Evolutionary conservation across 257 asterid species (phyloP), one percentile per base, ranked within the genome.

Genomic region (Rubia yunnanensis): DNA sequence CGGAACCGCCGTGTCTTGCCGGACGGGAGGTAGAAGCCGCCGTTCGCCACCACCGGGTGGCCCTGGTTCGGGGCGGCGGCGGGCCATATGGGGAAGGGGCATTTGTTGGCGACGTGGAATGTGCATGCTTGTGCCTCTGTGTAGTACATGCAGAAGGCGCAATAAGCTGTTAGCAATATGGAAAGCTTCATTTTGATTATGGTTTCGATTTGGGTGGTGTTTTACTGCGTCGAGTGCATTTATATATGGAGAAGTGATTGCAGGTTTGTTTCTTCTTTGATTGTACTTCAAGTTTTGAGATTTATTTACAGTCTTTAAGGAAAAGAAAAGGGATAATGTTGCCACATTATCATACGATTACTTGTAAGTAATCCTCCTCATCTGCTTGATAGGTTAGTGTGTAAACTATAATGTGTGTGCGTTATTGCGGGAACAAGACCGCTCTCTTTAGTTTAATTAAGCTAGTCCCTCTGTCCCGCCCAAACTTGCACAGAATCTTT

Each of bases 31-130:
- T 79, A 57, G 78, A 91, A 91, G 1, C 96, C 96, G 1, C 96
- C 95, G 39, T 68, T 70, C 62, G 92, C 91, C 63, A 88, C 9
- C 32, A 83, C 84, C 7, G 89, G 84, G 30, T 83, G 88, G 64
- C 94, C 96, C 41, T 27, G 53, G 76, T 86, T 86, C 2, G 98
- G 66, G 49, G 94, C 95, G 2, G 90, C 81, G 27, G 92, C 96
- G 0, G 98, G 98, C 98, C 96, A 91, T 69, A 91, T 86, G 1
- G 92, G 84, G 36, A 83, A 88, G 0, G 87, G 70, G 85, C 98
- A 91, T 73, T 82, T 85, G 90, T 91, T 91, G 46, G 27, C 78
- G 36, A 91, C 84, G 71, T 77, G 77, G 67, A 88, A 78, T 2
- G 78, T 84, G 80, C 91, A 81, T 24, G 88, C 86, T 61, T 65